Base-by-base conservation (phyloP, 257 asterid species). In the Przewalskia tangutica region DNA sequence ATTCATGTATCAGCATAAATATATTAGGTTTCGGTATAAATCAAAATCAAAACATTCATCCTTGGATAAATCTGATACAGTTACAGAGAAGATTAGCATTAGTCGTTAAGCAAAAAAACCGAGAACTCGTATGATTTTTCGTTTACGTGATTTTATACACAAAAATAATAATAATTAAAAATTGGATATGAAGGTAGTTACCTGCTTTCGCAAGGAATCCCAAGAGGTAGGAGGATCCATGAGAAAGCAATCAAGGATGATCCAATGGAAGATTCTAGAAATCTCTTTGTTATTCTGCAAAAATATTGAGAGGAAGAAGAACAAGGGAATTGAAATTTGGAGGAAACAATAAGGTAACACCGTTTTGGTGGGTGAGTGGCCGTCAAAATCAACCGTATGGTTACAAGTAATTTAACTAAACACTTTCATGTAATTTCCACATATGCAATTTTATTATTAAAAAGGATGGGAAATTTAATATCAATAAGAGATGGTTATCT, bases 171-270 rank as follows among this genome's bases (percentile, higher is more conserved):
- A 20, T 0, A 73, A 23, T 20, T 14, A 73, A 20, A 73, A 73
- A 46, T 20, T 73, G 20, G 55, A 73, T 18, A 55, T 23, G 60
- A 50, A 50, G 80, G 60, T 13, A 36, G 58, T 51, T 51, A 93
- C 98, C 98, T 95, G 97, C 81, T 95, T 95, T 40, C 98, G 96
- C 91, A 95, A 88, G 83, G 98, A 90, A 85, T 95, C 98, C 98
- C 98, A 94, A 40, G 98, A 91, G 87, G 81, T 84, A 16, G 96
- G 91, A 83, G 94, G 95, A 91, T 94, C 98, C 95, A 90, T 92
- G 71, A 53, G 81, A 51, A 60, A 62, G 50, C 17, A 59, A 73
- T 44, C 79, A 73, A 73, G 60, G 60, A 70, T 34, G 54, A 68
- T 68, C 54, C 16, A 44, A 23, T 70, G 58, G 56, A 70, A 70